phyloP scores from a whole-genome alignment of 2,329 filamentous ascomycete species.

The Pseudocercospora musae region DNA sequence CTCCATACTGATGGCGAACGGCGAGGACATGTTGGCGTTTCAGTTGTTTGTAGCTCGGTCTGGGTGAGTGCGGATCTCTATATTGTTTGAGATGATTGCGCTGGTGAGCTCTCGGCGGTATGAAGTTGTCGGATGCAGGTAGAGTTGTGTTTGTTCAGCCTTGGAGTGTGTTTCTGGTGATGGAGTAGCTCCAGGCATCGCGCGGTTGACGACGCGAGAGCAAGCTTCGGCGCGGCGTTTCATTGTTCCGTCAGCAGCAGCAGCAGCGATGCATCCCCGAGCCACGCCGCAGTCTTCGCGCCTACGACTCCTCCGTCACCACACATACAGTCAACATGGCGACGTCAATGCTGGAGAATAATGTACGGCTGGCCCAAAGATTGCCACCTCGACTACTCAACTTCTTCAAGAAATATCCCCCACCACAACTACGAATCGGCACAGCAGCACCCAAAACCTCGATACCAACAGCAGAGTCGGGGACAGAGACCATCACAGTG shows the following conservation, averaged over 20 bases:
- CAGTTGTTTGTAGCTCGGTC: neutral
- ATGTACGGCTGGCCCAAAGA: constrained; percentile 62
- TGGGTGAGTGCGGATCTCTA: neutral
- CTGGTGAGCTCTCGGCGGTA: neutral
- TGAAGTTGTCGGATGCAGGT: neutral
- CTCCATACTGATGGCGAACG: constrained; percentile 87
- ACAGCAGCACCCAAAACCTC: constrained; percentile 17
- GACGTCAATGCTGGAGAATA: constrained; percentile 25
- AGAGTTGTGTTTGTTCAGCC: neutral
- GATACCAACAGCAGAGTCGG: constrained; percentile 27
- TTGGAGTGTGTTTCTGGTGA: neutral
- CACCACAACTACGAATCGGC: constrained; percentile 41
- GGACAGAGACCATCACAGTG: constrained; percentile 43
- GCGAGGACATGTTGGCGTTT: constrained; percentile 63
- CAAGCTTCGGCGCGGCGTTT: neutral
- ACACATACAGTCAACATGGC: constrained; percentile 12
- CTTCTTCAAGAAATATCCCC: constrained; percentile 89
- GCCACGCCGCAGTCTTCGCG: constrained; percentile 7
- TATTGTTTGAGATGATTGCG: neutral
- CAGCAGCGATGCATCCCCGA: constrained; percentile 6
- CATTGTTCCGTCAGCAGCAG: neutral
- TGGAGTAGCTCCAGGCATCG: neutral
- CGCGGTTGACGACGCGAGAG: constrained; percentile 1
- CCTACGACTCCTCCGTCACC: neutral
- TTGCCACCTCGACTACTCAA: constrained; percentile 75